These are phyloP conservation scores for Aspergillus bombycis DNA, from an alignment of 2,329 filamentous ascomycete species.

Conservation along the genomic window DNA sequence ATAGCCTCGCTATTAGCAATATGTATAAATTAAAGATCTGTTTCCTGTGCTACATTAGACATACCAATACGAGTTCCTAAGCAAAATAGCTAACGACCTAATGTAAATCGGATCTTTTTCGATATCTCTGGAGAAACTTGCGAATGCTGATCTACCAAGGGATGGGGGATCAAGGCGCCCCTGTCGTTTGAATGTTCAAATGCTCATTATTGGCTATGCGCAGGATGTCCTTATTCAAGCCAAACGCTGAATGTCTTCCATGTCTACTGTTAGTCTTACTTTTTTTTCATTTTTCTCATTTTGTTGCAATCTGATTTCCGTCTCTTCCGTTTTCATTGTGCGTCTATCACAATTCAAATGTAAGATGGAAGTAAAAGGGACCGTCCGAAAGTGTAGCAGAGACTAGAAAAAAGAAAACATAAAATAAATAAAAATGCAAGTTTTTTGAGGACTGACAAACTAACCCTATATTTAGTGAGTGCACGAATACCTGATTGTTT, in stretches of 20 bases:
- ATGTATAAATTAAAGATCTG: constrained; percentile 46
- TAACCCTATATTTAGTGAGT: neutral
- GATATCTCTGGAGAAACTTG: neutral
- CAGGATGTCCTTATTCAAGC: neutral
- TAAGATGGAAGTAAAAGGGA: neutral
- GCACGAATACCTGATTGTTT: neutral
- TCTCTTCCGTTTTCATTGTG: neutral
- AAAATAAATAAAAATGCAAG: too few relatives aligned
- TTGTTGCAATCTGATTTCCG: neutral
- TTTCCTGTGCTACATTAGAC: constrained; percentile 40
- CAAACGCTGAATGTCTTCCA: neutral
- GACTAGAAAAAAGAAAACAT: too few relatives aligned
- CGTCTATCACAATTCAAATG: neutral
- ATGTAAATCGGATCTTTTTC: neutral
- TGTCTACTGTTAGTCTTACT: neutral
- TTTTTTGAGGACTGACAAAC: neutral
- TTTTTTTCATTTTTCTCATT: neutral
- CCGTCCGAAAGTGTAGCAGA: neutral
- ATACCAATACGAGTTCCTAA: constrained; percentile 37
- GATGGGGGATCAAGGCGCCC: neutral
- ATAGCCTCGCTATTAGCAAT: constrained; percentile 36
- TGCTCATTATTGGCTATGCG: neutral
- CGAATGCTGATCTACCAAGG: neutral
- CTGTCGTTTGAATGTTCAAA: neutral
- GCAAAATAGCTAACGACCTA: neutral